Evolutionary conservation across 345 rosid genomes (phyloP), one percentile per base, ranked within the genome.

Genomic region (Eucalyptus leucophloia): DNA sequence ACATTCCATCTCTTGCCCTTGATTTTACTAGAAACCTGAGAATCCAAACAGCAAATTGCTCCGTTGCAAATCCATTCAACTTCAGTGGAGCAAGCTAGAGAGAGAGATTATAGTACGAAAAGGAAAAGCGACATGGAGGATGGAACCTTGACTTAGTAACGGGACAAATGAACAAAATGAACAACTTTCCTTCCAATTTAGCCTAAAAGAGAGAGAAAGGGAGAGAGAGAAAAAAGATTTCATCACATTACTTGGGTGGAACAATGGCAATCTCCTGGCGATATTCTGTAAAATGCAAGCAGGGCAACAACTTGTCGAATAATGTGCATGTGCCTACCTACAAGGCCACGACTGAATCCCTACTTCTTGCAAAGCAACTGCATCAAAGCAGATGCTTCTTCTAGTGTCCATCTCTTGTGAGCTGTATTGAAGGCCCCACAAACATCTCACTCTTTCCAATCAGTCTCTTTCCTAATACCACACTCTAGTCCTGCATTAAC

Each of bases 311-410:
- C 58, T 51, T 53, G 58, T 21, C 58, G 2, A 77, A 24, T 56
- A 56, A 56, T 56, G 62, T 56, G 30, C 45, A 11, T 19, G 83
- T 77, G 83, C 28, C 83, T 37, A 37, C 45, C 83, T 77, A 37
- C 82, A 72, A 37, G 82, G 44, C 92, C 90, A 92, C 65, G 69
- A 15, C 82, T 88, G 45, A 65, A 93, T 92, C 88, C 97, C 97
- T 49, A 88, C 93, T 67, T 90, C 96, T 94, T 95, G 96, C 88
- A 95, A 56, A 8, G 58, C 98, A 81, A 96, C 96, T 89, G 97
- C 93, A 97, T 93, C 60, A 95, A 94, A 90, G 98, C 98, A 5
- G 98, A 97, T 87, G 99, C 97, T 92, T 96, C 98, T 94, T 96
- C 99, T 45, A 96, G 94, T 19, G 98, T 95, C 77, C 98, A 95